Conservation (phyloP, 805 yeast species). For the Metschnikowia picachoensis region DNA sequence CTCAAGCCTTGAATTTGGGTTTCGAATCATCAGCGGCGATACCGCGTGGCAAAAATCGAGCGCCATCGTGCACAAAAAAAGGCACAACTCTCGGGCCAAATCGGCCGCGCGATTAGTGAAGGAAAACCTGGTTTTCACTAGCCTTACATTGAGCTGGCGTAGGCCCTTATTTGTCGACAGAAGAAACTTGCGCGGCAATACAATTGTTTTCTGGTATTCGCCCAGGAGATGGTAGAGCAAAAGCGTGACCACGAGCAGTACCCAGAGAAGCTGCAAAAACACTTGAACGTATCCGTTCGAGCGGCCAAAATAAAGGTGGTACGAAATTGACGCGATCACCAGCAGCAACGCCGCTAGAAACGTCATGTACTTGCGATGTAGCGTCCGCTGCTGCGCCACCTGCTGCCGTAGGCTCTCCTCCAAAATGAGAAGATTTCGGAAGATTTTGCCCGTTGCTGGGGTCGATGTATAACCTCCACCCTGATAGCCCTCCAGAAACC, state of each 20-base stretch:
- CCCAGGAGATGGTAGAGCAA: conserved; percentile 82
- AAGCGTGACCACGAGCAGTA: conserved; percentile 63
- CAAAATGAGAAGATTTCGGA: conserved; percentile 73
- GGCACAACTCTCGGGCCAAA: conserved; percentile 33
- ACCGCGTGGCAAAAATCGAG: conserved; percentile 31
- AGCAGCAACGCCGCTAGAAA: conserved; percentile 44
- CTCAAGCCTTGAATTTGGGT: conserved; percentile 32
- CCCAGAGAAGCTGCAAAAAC: conserved; percentile 50
- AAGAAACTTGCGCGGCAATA: conserved; percentile 74
- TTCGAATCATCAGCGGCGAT: conserved; percentile 30
- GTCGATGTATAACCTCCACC: conserved; percentile 20
- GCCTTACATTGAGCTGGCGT: conserved; percentile 72
- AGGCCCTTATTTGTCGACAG: conserved; percentile 85
- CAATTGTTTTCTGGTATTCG: conserved; percentile 81
- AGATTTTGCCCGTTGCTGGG: conserved; percentile 66
- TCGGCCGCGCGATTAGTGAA: conserved; percentile 33
- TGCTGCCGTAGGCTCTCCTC: conserved; percentile 87
- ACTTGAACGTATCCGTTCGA: conserved; percentile 28
- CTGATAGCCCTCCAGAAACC: conserved; percentile 11
- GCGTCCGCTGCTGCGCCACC: conserved; percentile 62
- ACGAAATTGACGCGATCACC: conserved; percentile 37
- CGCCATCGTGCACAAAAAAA: conserved; percentile 28
- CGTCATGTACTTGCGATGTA: conserved; percentile 59
- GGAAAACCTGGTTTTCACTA: conserved; percentile 56
- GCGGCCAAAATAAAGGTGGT: conserved; percentile 31